phyloP scores from a whole-genome alignment of 2,329 filamentous ascomycete genomes.

The Alternaria triticina region DNA sequence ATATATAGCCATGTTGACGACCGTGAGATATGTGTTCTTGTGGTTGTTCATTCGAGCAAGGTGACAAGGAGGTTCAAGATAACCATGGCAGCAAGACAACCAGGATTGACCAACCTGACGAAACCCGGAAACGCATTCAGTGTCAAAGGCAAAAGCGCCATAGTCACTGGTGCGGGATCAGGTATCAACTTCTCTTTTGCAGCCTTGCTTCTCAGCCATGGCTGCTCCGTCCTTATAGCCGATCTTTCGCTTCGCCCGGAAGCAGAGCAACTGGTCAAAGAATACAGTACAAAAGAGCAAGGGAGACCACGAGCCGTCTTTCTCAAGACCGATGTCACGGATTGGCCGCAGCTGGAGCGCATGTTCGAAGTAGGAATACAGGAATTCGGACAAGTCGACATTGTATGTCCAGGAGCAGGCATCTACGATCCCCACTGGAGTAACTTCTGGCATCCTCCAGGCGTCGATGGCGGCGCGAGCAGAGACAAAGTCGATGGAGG shows the following conservation, averaged over 20 bases:
- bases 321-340: constrained; percentile 52
- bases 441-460: constrained; percentile 59
- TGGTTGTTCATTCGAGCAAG: not conserved
- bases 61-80: not conserved
- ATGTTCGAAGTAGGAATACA: constrained; percentile 40
- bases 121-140: constrained; percentile 30
- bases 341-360: constrained; percentile 42
- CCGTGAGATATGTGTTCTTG: not conserved
- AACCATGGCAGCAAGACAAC: constrained; percentile 1
- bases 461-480: constrained; percentile 31
- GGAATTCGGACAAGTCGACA: constrained; percentile 49
- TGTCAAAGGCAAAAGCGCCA: constrained; percentile 54
- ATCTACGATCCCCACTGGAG: constrained; percentile 56
- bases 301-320: constrained; percentile 50
- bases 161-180: constrained; percentile 57
- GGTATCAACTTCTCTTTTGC: constrained; percentile 58
- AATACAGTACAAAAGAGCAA: constrained; percentile 22
- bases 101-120: not conserved
- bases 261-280: constrained; percentile 51
- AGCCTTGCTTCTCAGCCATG: constrained; percentile 50
- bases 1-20: not conserved
- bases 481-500: constrained; percentile 41
- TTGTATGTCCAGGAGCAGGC: constrained; percentile 58
- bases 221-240: constrained; percentile 58
- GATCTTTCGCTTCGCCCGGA: constrained; percentile 57